Evolutionary conservation across 2,329 filamentous ascomycete species (phyloP), one percentile per base, ranked within the genome.

Genomic region (Aspergillus sp.): DNA sequence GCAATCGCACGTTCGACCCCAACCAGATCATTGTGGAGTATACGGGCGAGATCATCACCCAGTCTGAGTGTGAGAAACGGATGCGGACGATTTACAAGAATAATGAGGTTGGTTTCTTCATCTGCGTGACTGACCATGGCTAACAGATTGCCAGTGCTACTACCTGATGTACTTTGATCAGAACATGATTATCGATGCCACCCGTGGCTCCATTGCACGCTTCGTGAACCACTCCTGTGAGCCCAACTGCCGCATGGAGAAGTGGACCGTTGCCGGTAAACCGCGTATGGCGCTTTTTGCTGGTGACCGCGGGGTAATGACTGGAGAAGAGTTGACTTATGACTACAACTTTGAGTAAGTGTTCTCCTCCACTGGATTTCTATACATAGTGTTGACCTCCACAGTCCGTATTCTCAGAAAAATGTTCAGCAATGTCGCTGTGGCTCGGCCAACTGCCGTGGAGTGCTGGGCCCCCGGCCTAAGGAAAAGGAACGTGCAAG

Each of bases 91-190:
- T 88, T 53, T 99, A 99, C 76, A 95, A 94, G 71, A 83, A 96
- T 68, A 95, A 96, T 63, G 87, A 94, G 75, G 91, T 95, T 71
- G 84, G 71, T 24, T 47, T 32, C 26, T 8, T 16, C 10, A 36
- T 2, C 8, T 30, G 7, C 7, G 16, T 48, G 16, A 13, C 46
- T 52, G 40, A 10, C 43, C 22, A 43, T 16, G 32, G 30, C 36
- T 60, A 50, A 65, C 47, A 32, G 38, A 24, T 48, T 26, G 24
- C 40, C 64, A 96, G 89, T 96, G 91, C 73, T 97, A 96, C 73
- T 99, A 99, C 71, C 79, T 99, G 46, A 99, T 99, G 94, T 91
- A 90, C 51, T 96, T 97, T 68, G 92, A 97, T 67, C 91, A 96
- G 71, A 94, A 95, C 72, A 94, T 97, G 85, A 95, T 97, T 64